Percentiles rank a stretch among this genome's conserved stretches.
Conservation (phyloP, 306 rosid genomes). For the Pterocarpus macrocarpus region DNA sequence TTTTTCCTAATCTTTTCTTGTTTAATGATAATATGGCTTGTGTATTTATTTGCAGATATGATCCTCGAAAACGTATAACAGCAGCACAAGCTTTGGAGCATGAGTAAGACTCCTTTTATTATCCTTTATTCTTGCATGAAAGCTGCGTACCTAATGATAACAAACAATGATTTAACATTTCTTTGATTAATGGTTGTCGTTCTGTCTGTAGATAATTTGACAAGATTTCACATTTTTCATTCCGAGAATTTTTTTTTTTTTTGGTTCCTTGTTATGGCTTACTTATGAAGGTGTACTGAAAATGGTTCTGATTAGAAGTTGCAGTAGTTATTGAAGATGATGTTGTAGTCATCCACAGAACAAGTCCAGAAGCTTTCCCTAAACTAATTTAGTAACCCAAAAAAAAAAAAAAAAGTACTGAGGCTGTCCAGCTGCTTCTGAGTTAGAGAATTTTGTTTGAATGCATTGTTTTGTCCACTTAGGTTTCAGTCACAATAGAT, state of each 20-base stretch:
- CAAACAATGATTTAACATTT: slow-evolving; percentile 35
- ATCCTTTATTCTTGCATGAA: slow-evolving; percentile 22
- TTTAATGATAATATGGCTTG: slow-evolving; percentile 10
- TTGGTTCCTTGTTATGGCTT: background rate
- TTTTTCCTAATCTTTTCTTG: slow-evolving; percentile 1
- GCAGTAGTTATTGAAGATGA: slow-evolving; percentile 26
- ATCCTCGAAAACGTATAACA: slow-evolving; percentile 93
- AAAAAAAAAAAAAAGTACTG: too few species aligned
- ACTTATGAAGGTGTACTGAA: background rate
- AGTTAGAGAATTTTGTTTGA: too few species aligned
- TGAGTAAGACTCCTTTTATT: slow-evolving; percentile 67
- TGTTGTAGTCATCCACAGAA: slow-evolving; percentile 28
- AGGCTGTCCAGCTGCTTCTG: too few species aligned
- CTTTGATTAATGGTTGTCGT: slow-evolving; percentile 23
- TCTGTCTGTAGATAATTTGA: slow-evolving; percentile 37
- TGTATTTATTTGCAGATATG: slow-evolving; percentile 73
- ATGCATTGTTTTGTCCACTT: too few species aligned
- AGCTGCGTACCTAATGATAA: slow-evolving; percentile 22
- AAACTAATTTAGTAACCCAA: background rate
- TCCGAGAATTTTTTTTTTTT: background rate
- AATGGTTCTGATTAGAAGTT: slow-evolving; percentile 30
- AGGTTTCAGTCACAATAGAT: too few species aligned
- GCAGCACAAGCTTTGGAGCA: slow-evolving; percentile 97
- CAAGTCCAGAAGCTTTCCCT: slow-evolving; percentile 34
- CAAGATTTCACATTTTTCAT: slow-evolving; percentile 22